These are phyloP conservation scores for Aureobasidium melanogenum DNA, from an alignment of 2,329 filamentous ascomycete species.

Conservation along the genomic window DNA sequence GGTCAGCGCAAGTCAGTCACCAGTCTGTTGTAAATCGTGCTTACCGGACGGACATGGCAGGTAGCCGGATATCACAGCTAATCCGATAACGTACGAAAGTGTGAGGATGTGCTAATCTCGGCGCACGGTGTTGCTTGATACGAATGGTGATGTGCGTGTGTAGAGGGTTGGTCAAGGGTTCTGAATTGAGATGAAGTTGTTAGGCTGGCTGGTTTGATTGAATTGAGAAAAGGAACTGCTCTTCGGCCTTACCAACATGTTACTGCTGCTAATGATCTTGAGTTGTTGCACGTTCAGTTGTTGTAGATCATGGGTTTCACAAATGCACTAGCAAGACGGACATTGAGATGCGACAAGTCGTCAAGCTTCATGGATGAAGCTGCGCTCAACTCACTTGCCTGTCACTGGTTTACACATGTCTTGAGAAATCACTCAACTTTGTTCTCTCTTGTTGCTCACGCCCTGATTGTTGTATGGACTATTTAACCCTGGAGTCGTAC, in stretches of 20 bases:
- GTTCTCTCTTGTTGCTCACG: not conserved
- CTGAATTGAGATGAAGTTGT: not conserved
- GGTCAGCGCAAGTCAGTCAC: not conserved
- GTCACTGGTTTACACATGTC: not conserved
- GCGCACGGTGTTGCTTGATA: not conserved
- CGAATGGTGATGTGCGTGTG: not conserved
- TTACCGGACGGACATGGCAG: not conserved
- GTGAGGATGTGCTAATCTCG: not conserved
- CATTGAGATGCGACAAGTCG: no score
- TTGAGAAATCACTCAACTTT: not conserved
- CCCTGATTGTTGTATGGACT: no score
- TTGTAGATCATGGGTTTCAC: not conserved
- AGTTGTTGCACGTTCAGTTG: not conserved
- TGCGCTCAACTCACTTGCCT: not conserved
- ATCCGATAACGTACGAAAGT: not conserved
- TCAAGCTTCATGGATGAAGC: not conserved
- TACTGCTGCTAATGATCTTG: not conserved
- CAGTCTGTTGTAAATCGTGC: not conserved
- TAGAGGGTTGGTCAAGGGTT: not conserved
- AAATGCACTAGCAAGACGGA: not conserved
- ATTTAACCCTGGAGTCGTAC: no score
- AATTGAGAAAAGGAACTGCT: not conserved
- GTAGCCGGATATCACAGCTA: not conserved
- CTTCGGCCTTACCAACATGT: no score
- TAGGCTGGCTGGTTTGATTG: not conserved